Percentiles rank a stretch among this genome's conserved stretches.
Conservation (phyloP, 1,284 basidiomycete genomes). For the Malassezia furfur region DNA sequence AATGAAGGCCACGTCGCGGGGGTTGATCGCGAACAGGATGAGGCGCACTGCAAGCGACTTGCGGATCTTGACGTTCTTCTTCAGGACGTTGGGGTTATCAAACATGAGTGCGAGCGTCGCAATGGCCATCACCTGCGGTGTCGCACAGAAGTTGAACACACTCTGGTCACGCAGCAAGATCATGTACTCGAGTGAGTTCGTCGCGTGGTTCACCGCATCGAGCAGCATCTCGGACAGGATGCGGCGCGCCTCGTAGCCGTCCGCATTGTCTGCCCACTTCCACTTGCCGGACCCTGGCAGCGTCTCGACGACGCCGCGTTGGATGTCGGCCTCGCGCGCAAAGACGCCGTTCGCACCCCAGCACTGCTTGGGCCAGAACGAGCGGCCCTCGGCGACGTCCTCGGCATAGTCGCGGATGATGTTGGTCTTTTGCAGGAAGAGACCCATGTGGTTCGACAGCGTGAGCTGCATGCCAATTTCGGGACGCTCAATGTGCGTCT, state of each 20-base stretch:
- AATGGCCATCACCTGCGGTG: constrained; percentile 91
- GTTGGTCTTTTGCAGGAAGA: constrained; percentile 94
- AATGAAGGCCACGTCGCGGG: constrained; percentile 77
- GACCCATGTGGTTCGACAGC: constrained; percentile 89
- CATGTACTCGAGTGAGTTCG: constrained; percentile 82
- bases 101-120: constrained; percentile 85
- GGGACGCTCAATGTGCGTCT: constrained; percentile 70
- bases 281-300: constrained; percentile 22
- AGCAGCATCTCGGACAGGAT: constrained; percentile 68
- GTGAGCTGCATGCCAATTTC: constrained; percentile 73
- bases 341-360: constrained; percentile 56
- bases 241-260: constrained; percentile 34
- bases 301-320: constrained; percentile 35
- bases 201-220: constrained; percentile 75
- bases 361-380: constrained; percentile 91
- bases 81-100: constrained; percentile 83
- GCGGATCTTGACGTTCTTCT: constrained; percentile 86
- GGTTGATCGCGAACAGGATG: constrained; percentile 81
- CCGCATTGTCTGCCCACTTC: constrained; percentile 21
- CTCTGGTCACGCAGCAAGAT: constrained; percentile 76
- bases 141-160: constrained; percentile 92
- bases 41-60: constrained; percentile 76
- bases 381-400: constrained; percentile 73
- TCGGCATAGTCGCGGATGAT: constrained; percentile 93
- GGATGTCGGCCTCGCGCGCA: constrained; percentile 30